Base-by-base conservation (phyloP, 345 rosid genomes). In the Turritis glabra region DNA sequence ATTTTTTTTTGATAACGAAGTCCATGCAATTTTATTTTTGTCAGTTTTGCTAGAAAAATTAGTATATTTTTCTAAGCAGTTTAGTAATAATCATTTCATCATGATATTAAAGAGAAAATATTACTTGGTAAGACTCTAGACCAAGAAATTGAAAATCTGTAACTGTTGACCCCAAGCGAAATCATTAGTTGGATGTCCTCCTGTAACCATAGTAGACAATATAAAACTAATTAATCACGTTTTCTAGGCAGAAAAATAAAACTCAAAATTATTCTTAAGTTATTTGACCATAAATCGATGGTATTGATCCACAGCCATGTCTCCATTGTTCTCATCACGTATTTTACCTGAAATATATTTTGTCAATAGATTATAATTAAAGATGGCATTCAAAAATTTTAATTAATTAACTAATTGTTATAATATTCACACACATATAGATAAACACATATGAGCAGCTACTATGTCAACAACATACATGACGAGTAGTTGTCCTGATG, bases 81-180 rank as follows among this genome's bases (percentile, higher is more conserved):
- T 38, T 40, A 61, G 12, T 40, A 14, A 23, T 35, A 14, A 2
- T 26, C 11, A 15, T 7, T 5, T 57, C 7, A 21, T 43, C 23
- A 43, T 23, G 29, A 46, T 71, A 53, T 19, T 30, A 7, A 40
- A 8, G 18, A 55, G 26, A 69, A 12, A 2, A 55, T 50, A n/a
- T 80, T 75, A 92, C 96, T 81, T 4, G 98, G 91, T 74, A 92
- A 83, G 60, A 90, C 64, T 78, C 94, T 82, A 33, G 94, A 85
- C 97, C 92, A 87, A 44, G 98, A 88, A 58, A 88, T 85, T 14
- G 94, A 90, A 79, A 92, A 92, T n/a, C 91, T 80, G 46, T 88
- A 90, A 79, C 89, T 85, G 65, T 85, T 80, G 46, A 86, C 90
- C 25, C 96, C 92, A 43, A 90, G 79, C 5, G 68, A 47, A 30